These are phyloP conservation scores for Ceratobasidium theobromae DNA, from an alignment of 1,284 basidiomycete genomes.

Conservation along the genomic window DNA sequence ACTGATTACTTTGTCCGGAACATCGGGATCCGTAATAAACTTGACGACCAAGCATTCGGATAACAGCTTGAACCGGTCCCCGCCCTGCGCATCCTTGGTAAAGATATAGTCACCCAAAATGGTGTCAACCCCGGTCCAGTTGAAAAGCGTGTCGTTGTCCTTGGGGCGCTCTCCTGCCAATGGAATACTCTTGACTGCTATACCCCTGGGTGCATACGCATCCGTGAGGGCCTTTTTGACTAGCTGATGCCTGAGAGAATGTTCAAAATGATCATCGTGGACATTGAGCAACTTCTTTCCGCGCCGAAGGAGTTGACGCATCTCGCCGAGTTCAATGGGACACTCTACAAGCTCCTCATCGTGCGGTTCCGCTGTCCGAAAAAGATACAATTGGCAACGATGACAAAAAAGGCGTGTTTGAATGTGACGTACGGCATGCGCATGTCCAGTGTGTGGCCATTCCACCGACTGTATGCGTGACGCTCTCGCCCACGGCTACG, in stretches of 20 bases:
- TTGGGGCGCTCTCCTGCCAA: slow-evolving; percentile 26
- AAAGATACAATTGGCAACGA: neutral
- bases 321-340: slow-evolving; percentile 1
- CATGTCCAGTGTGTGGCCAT: slow-evolving; percentile 30
- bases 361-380: slow-evolving; percentile 17
- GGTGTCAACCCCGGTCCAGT: slow-evolving; percentile 26
- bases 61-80: slow-evolving; percentile 13
- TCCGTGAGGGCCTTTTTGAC: slow-evolving; percentile 18
- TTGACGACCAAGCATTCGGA: slow-evolving; percentile 20
- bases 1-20: neutral
- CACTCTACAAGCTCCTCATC: slow-evolving; percentile 19
- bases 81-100: neutral
- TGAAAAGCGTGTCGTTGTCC: slow-evolving; percentile 14
- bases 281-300: slow-evolving; percentile 28
- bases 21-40: neutral
- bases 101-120: slow-evolving; percentile 10
- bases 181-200: slow-evolving; percentile 10
- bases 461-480: slow-evolving; percentile 30
- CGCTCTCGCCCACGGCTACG: slow-evolving; percentile 2
- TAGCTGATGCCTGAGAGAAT: slow-evolving; percentile 13
- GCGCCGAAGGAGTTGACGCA: slow-evolving; percentile 8
- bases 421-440: slow-evolving; percentile 14
- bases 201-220: neutral
- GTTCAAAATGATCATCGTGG: slow-evolving; percentile 16
- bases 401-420: neutral